phyloP scores from a whole-genome alignment of 768 basidiomycete genomes.

The Hebeloma cylindrosporum region DNA sequence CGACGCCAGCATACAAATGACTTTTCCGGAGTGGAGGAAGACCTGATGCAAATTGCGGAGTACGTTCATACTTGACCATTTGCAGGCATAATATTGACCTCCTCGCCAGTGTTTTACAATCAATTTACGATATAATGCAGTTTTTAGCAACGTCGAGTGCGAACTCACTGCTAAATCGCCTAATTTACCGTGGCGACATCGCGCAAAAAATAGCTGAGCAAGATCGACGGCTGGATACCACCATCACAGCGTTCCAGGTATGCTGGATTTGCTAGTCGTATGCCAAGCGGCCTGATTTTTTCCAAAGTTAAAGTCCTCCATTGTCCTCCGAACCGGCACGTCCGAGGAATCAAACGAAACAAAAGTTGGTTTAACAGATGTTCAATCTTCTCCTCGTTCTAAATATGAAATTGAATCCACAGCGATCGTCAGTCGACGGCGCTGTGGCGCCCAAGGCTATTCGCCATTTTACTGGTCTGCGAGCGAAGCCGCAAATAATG shows the following conservation, averaged over 20 bases:
- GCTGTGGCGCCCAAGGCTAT: not conserved
- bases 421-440: not conserved
- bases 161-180: slow-evolving; percentile 17
- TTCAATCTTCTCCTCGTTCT: not conserved
- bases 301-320: slow-evolving; percentile 17
- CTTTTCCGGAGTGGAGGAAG: slow-evolving; percentile 19
- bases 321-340: slow-evolving; percentile 12
- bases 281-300: not conserved
- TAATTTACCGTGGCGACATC: slow-evolving; percentile 22
- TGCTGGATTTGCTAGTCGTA: not conserved
- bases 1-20: slow-evolving; percentile 8
- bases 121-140: slow-evolving; percentile 20
- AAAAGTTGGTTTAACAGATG: not conserved
- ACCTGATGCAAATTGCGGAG: slow-evolving; percentile 21
- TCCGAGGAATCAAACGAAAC: not conserved
- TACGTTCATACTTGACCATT: slow-evolving; percentile 5
- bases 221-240: slow-evolving; percentile 27
- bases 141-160: slow-evolving; percentile 11
- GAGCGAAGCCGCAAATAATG: slow-evolving; percentile 26
- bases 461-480: not conserved
- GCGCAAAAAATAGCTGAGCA: slow-evolving; percentile 20
- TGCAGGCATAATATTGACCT: not conserved
- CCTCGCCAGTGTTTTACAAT: slow-evolving; percentile 20
- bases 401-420: not conserved
- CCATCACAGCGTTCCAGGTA: slow-evolving; percentile 30